Base-by-base conservation (phyloP, 148 eudicot genomes). In the Chenopodium quinoa region DNA sequence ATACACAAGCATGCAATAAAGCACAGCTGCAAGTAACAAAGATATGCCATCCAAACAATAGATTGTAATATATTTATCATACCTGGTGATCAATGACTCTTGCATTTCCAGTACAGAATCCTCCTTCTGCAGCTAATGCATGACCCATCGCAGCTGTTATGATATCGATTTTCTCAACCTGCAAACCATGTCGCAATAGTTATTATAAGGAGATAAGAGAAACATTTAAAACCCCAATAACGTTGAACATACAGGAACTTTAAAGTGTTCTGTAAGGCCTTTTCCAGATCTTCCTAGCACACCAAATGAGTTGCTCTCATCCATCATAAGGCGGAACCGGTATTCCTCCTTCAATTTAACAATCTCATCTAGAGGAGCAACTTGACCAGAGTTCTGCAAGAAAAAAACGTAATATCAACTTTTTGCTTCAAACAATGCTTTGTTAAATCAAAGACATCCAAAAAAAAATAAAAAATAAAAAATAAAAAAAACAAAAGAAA, bases 61-160 rank as follows among this genome's bases (percentile, higher is more conserved):
- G 8, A 29, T 50, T 54, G 23, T 62, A 37, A 20, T 16, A 58
- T 67, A 65, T 76, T 22, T 52, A 54, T 32, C 89, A 78, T 85
- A 92, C 99, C 87, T 95, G 99, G 89, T 95, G 99, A 75, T 95
- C 98, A 83, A 93, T 91, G 86, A 90, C 92, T 89, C 99, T 86
- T 17, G 89, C 79, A 85, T 90, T 93, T 83, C 99, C 99, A 10
- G 97, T 91, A 87, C 99, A 95, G 77, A 95, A 95, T 83, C 99
- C 99, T 78, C 99, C 99, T 86, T 95, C 99, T 23, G 99, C 83
- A 79, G 98, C 98, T 81, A 95, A 90, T 46, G 99, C 93, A 85
- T 93, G 91, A 65, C 99, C 99, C 99, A 93, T 95, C n/a, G 97
- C 94, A 88, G 99, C 98, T 80, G 97, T 92, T 78, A 95, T 85